Evolutionary conservation across 2,329 filamentous ascomycete genomes (phyloP).

Genomic region (Dendrostoma leiphaemia): DNA sequence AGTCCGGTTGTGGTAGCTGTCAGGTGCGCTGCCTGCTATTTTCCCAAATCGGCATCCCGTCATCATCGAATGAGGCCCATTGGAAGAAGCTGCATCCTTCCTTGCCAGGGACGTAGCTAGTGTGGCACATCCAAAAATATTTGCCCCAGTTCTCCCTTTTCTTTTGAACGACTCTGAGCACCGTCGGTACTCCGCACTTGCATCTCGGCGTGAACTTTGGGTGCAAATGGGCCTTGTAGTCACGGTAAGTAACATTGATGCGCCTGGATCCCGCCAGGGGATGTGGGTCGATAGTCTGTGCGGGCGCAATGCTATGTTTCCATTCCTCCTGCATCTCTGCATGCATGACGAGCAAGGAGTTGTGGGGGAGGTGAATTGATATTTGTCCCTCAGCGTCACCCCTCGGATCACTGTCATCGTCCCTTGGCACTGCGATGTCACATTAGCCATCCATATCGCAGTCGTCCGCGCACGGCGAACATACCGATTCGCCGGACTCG

Average conservation of each 20-base stretch:
- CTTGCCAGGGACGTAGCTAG: slow-evolving; percentile 67
- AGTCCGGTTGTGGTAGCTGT: no score
- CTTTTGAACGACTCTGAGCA: slow-evolving; percentile 75
- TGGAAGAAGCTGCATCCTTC: slow-evolving; percentile 74
- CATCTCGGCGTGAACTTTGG: slow-evolving; percentile 78
- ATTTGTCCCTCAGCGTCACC: slow-evolving; percentile 77
- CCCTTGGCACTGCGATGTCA: slow-evolving; percentile 45
- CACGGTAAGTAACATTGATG: slow-evolving; percentile 92
- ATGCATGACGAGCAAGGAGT: slow-evolving; percentile 92
- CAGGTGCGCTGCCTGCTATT: not conserved
- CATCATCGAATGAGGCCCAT: slow-evolving; percentile 84
- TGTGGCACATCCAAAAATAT: slow-evolving; percentile 92
- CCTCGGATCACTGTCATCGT: slow-evolving; percentile 48
- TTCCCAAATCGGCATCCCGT: slow-evolving; percentile 73
- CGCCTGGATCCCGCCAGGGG: slow-evolving; percentile 75
- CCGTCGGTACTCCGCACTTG: slow-evolving; percentile 65
- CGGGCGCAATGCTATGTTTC: slow-evolving; percentile 84
- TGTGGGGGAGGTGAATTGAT: slow-evolving; percentile 89
- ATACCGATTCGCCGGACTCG: slow-evolving; percentile 68
- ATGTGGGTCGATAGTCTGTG: slow-evolving; percentile 77
- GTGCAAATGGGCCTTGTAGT: slow-evolving; percentile 76
- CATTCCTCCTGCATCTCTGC: slow-evolving; percentile 97
- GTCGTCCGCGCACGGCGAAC: slow-evolving; percentile 41
- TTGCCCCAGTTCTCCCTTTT: slow-evolving; percentile 73
- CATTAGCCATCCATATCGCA: slow-evolving; percentile 35